These are phyloP conservation scores for Tricholoma matsutake DNA, from an alignment of 768 basidiomycete genomes.

Conservation along the genomic window DNA sequence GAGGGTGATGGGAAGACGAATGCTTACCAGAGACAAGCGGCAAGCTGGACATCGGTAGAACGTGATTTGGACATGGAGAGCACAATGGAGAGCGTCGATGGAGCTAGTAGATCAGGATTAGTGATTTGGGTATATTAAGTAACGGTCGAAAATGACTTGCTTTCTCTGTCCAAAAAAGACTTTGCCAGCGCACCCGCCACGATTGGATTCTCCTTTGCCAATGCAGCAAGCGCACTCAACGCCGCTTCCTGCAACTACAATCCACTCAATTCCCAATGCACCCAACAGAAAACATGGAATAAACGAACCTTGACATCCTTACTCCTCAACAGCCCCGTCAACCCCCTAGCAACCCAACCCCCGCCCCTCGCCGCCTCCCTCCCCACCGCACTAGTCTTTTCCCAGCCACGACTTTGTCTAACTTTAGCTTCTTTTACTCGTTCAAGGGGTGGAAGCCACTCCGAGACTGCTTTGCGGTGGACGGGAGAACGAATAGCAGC, in stretches of 20 bases:
- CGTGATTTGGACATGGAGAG: constrained; percentile 58
- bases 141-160: constrained; percentile 14
- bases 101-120: constrained; percentile 15
- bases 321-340: constrained; percentile 45
- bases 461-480: constrained; percentile 49
- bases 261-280: not conserved
- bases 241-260: constrained; percentile 63
- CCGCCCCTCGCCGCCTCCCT: constrained; percentile 38
- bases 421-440: constrained; percentile 52
- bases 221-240: constrained; percentile 58
- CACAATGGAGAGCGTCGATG: constrained; percentile 41
- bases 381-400: constrained; percentile 49
- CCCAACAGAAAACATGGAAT: not conserved
- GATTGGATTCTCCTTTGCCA: constrained; percentile 58
- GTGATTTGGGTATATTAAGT: not conserved
- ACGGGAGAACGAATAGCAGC: constrained; percentile 44
- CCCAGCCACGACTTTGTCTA: constrained; percentile 62
- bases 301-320: constrained; percentile 52
- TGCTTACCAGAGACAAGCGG: constrained; percentile 65
- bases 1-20: not conserved
- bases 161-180: constrained; percentile 37
- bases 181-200: constrained; percentile 51
- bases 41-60: constrained; percentile 58
- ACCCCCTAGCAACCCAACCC: constrained; percentile 56
- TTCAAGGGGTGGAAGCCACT: constrained; percentile 63